Base-by-base conservation (phyloP, 371 early-diverging fungal genomes). In the Mortierella sp. region DNA sequence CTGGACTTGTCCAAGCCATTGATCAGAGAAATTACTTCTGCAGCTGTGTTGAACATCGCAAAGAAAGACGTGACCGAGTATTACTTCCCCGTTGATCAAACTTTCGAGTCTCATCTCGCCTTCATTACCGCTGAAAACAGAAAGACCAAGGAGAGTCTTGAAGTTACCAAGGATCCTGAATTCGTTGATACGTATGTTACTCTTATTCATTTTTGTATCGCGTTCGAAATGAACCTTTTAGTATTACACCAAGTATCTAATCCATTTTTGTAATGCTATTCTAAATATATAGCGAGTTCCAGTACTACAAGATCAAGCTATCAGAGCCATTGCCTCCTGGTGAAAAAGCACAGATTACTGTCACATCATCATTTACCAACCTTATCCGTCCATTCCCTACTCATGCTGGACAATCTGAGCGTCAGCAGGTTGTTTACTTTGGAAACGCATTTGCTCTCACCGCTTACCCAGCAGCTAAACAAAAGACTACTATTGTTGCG, bases 401-500 rank as follows among this genome's bases (percentile, higher is more conserved):
- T 26, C 88, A 89, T 31, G 86, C 96, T 35, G 86, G 84, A 45
- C 96, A 96, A 84, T 80, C 84, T 7, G 92, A 89, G 31, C 87
- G 88, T 68, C 96, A 96, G 76, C 72, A 79, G 59, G 85, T 95
- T 45, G 68, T 85, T 53, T 94, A 88, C 81, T 65, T 68, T 7
- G 91, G 91, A 71, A 89, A 90, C 70, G 85, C 88, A 9, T 90
- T 90, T 72, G 81, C 92, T 31, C 73, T 80, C 57, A 89, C 92
- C 17, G 89, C 90, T 23, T 97, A 98, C 83, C 68, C 73, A 23
- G 86, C 92, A 7, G 75, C 87, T 47, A 93, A 94, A 83, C 89
- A 92, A 68, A 96, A 96, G 84, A 94, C 95, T 5, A 89, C 89
- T 19, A 87, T 98, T 64, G 86, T 86, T 28, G 66, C 73, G 0